Base-by-base conservation (phyloP, 2,329 filamentous ascomycete genomes). In the Botrytis medusae region DNA sequence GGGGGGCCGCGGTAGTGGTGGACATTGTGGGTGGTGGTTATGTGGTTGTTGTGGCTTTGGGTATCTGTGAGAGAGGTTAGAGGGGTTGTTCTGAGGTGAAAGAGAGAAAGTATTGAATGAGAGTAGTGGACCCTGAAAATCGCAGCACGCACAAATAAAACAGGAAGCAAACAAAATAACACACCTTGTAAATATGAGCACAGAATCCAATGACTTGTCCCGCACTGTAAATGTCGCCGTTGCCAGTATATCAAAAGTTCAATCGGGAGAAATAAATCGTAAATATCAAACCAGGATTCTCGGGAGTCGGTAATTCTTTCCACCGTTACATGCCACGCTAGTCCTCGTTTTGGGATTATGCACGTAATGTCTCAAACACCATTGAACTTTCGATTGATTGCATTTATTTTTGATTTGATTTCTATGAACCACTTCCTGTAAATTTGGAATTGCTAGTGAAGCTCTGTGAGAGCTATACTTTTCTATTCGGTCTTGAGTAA, bases 221-320 rank as follows among this genome's bases (percentile, higher is more conserved):
- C 29, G 64, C 48, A 12, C 64, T 68, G 5, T 29, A 37, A 51
- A 54, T 40, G n/a, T 54, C 48, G 40, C 48, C n/a, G 34, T 68
- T 40, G 46, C 25, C 18, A 14, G 40, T 68, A 29, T 29, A 16
- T 63, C 25, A 20, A 68, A 57, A n/a, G 34, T 68, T 40, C 48
- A 57, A 68, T 40, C 25, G 18, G 12, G 69, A 71, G 69, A 71
- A 71, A 71, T 64, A 64, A 64, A 54, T 44, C 12, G 60, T 44
- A 20, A 29, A 57, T 68, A 68, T 64, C 60, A 57, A 64, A 71
- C 69, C 10, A 54, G 69, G 69, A 71, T 71, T 42, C 44, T 71
- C 60, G 59, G 69, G 20, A n/a, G 51, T 64, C 69, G 69, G 69
- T 14, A 51, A 44, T 51, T 71, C 34, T 65, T 71, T 71, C 34